Base-by-base conservation (phyloP, 2,329 filamentous ascomycete species). In the Cercospora zeina region DNA sequence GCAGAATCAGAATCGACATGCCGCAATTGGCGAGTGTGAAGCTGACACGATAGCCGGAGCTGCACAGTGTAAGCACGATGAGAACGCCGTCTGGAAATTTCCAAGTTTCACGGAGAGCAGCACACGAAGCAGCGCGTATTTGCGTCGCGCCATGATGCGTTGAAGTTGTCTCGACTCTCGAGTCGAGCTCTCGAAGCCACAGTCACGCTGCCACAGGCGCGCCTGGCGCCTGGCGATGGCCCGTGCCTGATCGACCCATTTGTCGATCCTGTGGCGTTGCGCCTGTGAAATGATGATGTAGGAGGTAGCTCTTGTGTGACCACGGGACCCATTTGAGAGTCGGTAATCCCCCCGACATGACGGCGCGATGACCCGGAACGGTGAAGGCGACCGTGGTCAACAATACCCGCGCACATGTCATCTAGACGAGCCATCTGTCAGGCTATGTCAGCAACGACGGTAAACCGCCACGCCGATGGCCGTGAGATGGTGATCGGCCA, bases 401-500 rank as follows among this genome's bases (percentile, higher is more conserved):
- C 19, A 45, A 24, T 3, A 27, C 3, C 3, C 24, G 6, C 6
- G n/a, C n/a, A n/a, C 24, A 27, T 27, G 24, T 27, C 24, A 3
- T 27, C 6, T 6, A 27, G 24, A 27, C 24, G 24, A 3, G 24
- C 24, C 24, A 27, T 27, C 24, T 27, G 24, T 27, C 24, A 27
- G 3, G 24, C 24, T 27, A 27, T 2, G 39, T 45, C 39, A 45
- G 39, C 39, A 45, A 45, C 21, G 39, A 36, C 51, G 51, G 16
- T 10, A n/a, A 21, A 21, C n/a, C 27, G n/a, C 19, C n/a, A 19
- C 9, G 24, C 19, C 24, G 31, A 31, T 13, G 34, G 27, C 54
- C 30, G 33, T 39, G 19, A 57, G 36, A 57, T 57, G 54, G 54
- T 19, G 54, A 57, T 47, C 54, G 36, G 39, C 54, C 16, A 33